phyloP scores from a whole-genome alignment of 352 stramenopile species.

The Globisporangium takayamanum region DNA sequence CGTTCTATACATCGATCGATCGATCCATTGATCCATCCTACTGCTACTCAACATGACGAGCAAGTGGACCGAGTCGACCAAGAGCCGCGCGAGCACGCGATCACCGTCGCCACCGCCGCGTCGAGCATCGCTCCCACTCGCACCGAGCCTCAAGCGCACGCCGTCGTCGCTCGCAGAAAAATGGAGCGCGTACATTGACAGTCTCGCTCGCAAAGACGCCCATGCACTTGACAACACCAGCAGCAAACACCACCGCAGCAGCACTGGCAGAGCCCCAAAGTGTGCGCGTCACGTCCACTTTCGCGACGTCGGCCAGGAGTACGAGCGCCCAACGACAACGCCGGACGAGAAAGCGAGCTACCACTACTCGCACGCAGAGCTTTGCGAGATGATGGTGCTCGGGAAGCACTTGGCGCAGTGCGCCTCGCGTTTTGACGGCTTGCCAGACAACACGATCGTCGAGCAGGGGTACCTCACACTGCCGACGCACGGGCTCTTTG shows the following conservation, averaged over 20 bases:
- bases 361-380: slow-evolving; percentile 51
- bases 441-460: slow-evolving; percentile 56
- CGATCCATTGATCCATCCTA: not conserved
- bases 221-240: slow-evolving; percentile 3
- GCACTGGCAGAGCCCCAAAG: slow-evolving; percentile 9
- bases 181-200: slow-evolving; percentile 47
- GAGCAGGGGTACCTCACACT: slow-evolving; percentile 62
- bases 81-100: slow-evolving; percentile 1
- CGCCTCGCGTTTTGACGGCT: slow-evolving; percentile 37
- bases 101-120: not conserved
- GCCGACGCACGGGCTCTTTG: slow-evolving; percentile 41
- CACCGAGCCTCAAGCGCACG: slow-evolving; percentile 54
- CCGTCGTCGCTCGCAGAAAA: slow-evolving; percentile 37
- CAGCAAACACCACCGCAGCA: slow-evolving; percentile 2
- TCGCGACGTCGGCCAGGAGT: slow-evolving; percentile 30
- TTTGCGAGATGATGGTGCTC: slow-evolving; percentile 42
- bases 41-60: not conserved
- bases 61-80: slow-evolving; percentile 3
- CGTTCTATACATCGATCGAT: too few relatives aligned
- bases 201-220: slow-evolving; percentile 38
- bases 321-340: slow-evolving; percentile 30
- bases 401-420: slow-evolving; percentile 42
- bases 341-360: slow-evolving; percentile 43
- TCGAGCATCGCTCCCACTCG: slow-evolving; percentile 17
- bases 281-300: slow-evolving; percentile 47